These are phyloP conservation scores for Podaxis rugospora DNA, from an alignment of 768 basidiomycete species.

Conservation along the genomic window DNA sequence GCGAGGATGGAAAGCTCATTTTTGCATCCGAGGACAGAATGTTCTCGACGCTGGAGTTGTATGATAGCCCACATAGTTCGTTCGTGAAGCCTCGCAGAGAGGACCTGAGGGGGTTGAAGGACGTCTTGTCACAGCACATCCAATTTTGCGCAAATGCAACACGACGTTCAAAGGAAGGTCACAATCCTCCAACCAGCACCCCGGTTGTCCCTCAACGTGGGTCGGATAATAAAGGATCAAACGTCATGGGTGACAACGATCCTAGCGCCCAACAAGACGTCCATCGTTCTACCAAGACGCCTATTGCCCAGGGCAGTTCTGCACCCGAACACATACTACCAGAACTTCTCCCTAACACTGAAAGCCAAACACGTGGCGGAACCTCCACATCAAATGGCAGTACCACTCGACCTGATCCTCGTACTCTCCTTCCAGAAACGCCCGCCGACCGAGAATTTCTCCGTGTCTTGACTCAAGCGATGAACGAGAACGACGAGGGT, in stretches of 20 bases:
- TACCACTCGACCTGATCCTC: neutral
- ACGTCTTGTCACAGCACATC: neutral
- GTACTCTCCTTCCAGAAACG: neutral
- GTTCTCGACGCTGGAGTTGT: slow-evolving; percentile 18
- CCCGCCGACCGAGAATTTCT: neutral
- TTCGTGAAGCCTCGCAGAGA: neutral
- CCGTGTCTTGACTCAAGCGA: neutral
- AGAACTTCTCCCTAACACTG: neutral
- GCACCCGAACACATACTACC: neutral
- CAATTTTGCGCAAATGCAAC: neutral
- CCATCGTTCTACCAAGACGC: too few relatives aligned
- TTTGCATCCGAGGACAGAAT: slow-evolving; percentile 21
- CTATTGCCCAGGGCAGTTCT: too few relatives aligned
- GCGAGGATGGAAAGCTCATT: slow-evolving; percentile 19
- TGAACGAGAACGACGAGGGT: neutral
- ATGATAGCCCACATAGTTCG: neutral
- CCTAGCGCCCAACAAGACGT: too few relatives aligned
- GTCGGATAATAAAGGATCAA: too few relatives aligned
- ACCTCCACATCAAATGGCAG: neutral
- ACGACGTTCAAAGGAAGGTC: neutral
- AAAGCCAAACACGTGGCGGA: neutral
- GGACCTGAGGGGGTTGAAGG: neutral
- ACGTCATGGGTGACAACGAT: too few relatives aligned
- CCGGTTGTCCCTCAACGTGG: too few relatives aligned
- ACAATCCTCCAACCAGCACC: neutral